A percentile compares a stretch with the other conserved stretches of the same genome.
These are phyloP conservation scores for Schizopora paradoxa DNA, from an alignment of 1,284 basidiomycete genomes.

Conservation along the genomic window DNA sequence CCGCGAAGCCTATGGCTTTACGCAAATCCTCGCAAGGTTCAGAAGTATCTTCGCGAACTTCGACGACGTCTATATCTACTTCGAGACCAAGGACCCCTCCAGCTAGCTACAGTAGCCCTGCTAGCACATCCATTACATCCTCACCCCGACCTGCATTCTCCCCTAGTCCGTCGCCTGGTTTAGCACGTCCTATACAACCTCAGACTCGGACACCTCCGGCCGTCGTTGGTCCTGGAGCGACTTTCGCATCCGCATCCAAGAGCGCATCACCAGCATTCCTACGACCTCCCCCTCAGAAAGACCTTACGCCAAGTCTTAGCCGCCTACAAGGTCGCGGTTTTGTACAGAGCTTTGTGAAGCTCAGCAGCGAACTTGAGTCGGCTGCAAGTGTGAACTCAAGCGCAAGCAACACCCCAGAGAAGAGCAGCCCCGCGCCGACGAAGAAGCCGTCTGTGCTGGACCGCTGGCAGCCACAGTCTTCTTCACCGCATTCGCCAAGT, in stretches of 20 bases:
- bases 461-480: slow-evolving; percentile 46
- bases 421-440: slow-evolving; percentile 6
- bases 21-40: slow-evolving; percentile 9
- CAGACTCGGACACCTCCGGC: slow-evolving; percentile 33
- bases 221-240: slow-evolving; percentile 38
- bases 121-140: neutral
- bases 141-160: slow-evolving; percentile 33
- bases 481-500: slow-evolving; percentile 23
- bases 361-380: slow-evolving; percentile 47
- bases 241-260: slow-evolving; percentile 41
- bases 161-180: slow-evolving; percentile 37
- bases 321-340: slow-evolving; percentile 78
- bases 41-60: slow-evolving; percentile 1
- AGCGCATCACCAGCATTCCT: slow-evolving; percentile 55
- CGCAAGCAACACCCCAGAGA: slow-evolving; percentile 17
- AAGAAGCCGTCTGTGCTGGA: slow-evolving; percentile 51
- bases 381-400: slow-evolving; percentile 26
- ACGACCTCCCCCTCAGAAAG: slow-evolving; percentile 51
- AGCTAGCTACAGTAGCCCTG: slow-evolving; percentile 4
- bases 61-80: neutral
- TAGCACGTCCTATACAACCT: slow-evolving; percentile 54
- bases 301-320: slow-evolving; percentile 74
- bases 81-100: slow-evolving; percentile 3
- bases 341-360: slow-evolving; percentile 73
- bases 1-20: slow-evolving; percentile 16